These are phyloP conservation scores for Albugo candida DNA, from an alignment of 352 stramenopile genomes.

Conservation along the genomic window DNA sequence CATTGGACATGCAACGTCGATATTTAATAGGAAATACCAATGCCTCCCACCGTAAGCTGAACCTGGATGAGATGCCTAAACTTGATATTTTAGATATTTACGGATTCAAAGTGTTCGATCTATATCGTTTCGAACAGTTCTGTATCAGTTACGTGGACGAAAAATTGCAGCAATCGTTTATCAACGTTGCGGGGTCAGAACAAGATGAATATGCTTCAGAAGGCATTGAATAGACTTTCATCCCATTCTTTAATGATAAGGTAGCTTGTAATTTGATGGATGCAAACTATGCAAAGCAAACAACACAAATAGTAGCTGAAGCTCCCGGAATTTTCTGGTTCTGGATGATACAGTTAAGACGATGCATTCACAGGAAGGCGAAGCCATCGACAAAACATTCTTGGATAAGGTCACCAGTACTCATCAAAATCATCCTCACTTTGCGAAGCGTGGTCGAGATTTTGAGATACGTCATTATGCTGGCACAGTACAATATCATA, in stretches of 20 bases:
- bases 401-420: too few species aligned
- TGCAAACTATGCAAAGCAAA: constrained; percentile 36
- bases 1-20: constrained; percentile 68
- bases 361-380: constrained; percentile 68
- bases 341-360: constrained; percentile 73
- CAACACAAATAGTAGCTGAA: too few species aligned
- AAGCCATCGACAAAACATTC: constrained; percentile 66
- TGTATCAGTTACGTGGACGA: constrained; percentile 93
- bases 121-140: constrained; percentile 91
- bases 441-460: constrained; percentile 65
- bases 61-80: constrained; percentile 60
- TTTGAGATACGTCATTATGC: constrained; percentile 77
- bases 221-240: constrained; percentile 76
- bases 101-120: constrained; percentile 90
- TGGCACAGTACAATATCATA: constrained; percentile 71
- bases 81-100: constrained; percentile 94
- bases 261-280: constrained; percentile 76
- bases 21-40: constrained; percentile 43
- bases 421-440: constrained; percentile 45
- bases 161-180: constrained; percentile 86
- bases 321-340: constrained; percentile 68
- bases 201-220: constrained; percentile 93
- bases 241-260: constrained; percentile 88
- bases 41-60: constrained; percentile 52
- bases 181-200: constrained; percentile 76